A percentile compares a stretch with the other conserved stretches of the same genome.
phyloP scores from a whole-genome alignment of 306 rosid species.

The Inga leiocalycina region DNA sequence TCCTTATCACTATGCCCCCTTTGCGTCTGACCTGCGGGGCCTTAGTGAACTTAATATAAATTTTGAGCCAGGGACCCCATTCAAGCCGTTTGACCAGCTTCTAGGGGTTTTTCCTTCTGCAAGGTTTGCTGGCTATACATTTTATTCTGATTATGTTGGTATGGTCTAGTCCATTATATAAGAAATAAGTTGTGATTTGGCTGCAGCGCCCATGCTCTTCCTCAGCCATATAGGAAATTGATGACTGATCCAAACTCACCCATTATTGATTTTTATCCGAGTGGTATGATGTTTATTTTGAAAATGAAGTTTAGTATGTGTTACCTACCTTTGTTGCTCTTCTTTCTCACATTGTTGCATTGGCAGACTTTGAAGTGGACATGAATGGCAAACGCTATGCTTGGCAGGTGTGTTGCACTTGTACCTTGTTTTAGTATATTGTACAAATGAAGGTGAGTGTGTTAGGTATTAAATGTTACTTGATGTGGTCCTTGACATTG shows the following conservation, averaged over 20 bases:
- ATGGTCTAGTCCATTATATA: neutral
- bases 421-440: slow-evolving; percentile 13
- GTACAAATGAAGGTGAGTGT: neutral
- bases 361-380: slow-evolving; percentile 96
- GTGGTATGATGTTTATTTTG: slow-evolving; percentile 55
- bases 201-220: slow-evolving; percentile 95
- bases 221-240: slow-evolving; percentile 78
- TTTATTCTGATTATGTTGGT: neutral
- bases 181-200: slow-evolving; percentile 27
- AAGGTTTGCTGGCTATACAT: slow-evolving; percentile 50
- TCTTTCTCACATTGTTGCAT: slow-evolving; percentile 28
- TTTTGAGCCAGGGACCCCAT: slow-evolving; percentile 79
- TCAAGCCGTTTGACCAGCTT: slow-evolving; percentile 97
- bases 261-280: slow-evolving; percentile 86
- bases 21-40: slow-evolving; percentile 93
- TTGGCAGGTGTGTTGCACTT: slow-evolving; percentile 79
- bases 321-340: slow-evolving; percentile 5
- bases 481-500: neutral
- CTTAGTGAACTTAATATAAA: slow-evolving; percentile 69
- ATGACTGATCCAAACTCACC: slow-evolving; percentile 89
- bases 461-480: neutral
- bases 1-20: slow-evolving; percentile 97
- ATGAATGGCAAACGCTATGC: slow-evolving; percentile 98
- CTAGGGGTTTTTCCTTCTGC: slow-evolving; percentile 98
- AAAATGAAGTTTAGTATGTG: neutral